These are phyloP conservation scores for Gossypium rotundifolium DNA, from an alignment of 345 rosid species.

Conservation along the genomic window DNA sequence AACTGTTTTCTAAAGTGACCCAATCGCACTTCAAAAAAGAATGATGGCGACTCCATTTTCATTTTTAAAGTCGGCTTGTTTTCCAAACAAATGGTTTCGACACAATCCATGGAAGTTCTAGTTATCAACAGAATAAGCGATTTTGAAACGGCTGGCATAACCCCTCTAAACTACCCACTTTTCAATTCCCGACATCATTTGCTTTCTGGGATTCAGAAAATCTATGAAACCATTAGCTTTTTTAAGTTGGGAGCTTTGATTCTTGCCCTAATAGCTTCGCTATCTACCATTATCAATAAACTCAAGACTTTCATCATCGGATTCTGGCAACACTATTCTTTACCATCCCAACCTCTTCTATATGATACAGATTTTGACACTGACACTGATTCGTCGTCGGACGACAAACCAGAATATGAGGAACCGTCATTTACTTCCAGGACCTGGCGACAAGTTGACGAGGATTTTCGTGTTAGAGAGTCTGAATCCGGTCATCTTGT, in stretches of 20 bases:
- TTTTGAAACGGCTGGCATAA: slow-evolving; percentile 26
- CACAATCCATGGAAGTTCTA: slow-evolving; percentile 50
- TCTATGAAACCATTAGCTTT: slow-evolving; percentile 33
- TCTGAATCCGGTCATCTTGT: slow-evolving; percentile 23
- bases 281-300: slow-evolving; percentile 38
- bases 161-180: slow-evolving; percentile 28
- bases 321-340: slow-evolving; percentile 21
- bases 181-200: slow-evolving; percentile 25
- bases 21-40: no score
- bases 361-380: slow-evolving; percentile 26
- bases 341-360: slow-evolving; percentile 16
- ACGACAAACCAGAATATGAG: slow-evolving; percentile 26
- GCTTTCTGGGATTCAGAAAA: slow-evolving; percentile 27
- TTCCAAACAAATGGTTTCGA: no score
- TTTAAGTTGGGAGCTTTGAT: slow-evolving; percentile 70
- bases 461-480: slow-evolving; percentile 34
- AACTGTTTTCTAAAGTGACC: no score
- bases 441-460: slow-evolving; percentile 21
- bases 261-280: slow-evolving; percentile 55
- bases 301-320: slow-evolving; percentile 38
- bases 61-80: no score
- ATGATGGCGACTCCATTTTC: no score
- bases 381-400: slow-evolving; percentile 37
- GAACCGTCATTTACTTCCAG: slow-evolving; percentile 3
- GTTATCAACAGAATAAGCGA: slow-evolving; percentile 54